Percentiles rank a stretch among this genome's conserved stretches.
Evolutionary conservation across 2,329 filamentous ascomycete species (phyloP).

Genomic region (Botrytis medusae): DNA sequence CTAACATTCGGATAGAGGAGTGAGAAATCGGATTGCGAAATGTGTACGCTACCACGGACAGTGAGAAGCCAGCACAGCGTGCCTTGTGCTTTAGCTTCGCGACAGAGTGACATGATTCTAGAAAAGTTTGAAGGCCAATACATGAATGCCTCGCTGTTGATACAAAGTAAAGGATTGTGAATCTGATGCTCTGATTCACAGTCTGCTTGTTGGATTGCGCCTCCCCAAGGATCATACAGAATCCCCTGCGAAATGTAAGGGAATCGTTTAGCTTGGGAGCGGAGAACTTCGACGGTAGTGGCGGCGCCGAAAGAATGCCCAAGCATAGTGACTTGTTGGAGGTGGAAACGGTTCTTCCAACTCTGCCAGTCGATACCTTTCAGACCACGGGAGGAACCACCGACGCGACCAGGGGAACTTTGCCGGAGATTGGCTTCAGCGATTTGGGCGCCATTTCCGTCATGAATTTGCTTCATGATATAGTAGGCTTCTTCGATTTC

Average conservation of each 20-base stretch:
- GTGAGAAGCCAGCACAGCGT: slow-evolving; percentile 52
- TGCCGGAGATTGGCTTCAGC: slow-evolving; percentile 53
- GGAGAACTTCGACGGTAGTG: slow-evolving; percentile 59
- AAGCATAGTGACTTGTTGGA: slow-evolving; percentile 58
- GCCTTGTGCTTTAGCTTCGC: slow-evolving; percentile 52
- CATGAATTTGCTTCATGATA: slow-evolving; percentile 54
- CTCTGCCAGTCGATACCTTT: slow-evolving; percentile 54
- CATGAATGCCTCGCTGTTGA: slow-evolving; percentile 69
- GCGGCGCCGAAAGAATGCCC: slow-evolving; percentile 69
- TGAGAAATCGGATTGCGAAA: slow-evolving; percentile 66
- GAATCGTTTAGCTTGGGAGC: slow-evolving; percentile 52
- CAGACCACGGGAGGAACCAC: slow-evolving; percentile 58
- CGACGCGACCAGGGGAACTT: slow-evolving; percentile 51
- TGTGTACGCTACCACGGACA: slow-evolving; percentile 60
- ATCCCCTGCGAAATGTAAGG: slow-evolving; percentile 61
- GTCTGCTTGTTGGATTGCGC: slow-evolving; percentile 46
- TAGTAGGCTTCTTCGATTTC: slow-evolving; percentile 64
- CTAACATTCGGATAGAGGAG: slow-evolving; percentile 61
- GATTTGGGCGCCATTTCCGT: slow-evolving; percentile 53
- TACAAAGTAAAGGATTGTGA: slow-evolving; percentile 57
- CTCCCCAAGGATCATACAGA: slow-evolving; percentile 65
- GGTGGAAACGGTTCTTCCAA: slow-evolving; percentile 57
- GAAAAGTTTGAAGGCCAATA: slow-evolving; percentile 67
- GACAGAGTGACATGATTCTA: slow-evolving; percentile 55
- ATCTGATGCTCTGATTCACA: slow-evolving; percentile 48